These are phyloP conservation scores for Musa acuminata DNA, from an alignment of 176 grass and related monocot species.

Conservation along the genomic window DNA sequence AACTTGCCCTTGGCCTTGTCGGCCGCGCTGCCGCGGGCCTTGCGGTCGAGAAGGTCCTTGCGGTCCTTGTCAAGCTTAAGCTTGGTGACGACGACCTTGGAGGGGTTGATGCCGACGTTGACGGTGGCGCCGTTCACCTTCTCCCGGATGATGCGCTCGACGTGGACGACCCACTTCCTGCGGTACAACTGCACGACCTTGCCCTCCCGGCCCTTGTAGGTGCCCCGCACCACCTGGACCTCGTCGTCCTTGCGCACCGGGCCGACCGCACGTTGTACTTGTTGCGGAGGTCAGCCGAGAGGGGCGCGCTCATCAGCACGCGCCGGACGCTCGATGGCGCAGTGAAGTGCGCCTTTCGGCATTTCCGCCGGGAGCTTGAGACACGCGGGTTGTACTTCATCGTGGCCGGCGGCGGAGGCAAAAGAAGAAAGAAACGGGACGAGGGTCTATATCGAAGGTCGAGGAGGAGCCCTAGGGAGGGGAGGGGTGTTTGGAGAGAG, in stretches of 20 bases:
- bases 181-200: too few relatives aligned
- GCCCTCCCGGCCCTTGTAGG: too few relatives aligned
- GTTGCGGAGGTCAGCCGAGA: slow-evolving; percentile 66
- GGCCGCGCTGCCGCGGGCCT: slow-evolving; percentile 32
- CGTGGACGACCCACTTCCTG: too few relatives aligned
- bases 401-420: slow-evolving; percentile 5
- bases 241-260: slow-evolving; percentile 88
- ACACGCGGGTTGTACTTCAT: slow-evolving; percentile 82
- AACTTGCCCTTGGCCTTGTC: slow-evolving; percentile 86
- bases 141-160: too few relatives aligned
- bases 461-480: too few relatives aligned
- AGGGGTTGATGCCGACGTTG: too few relatives aligned
- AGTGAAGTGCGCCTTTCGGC: slow-evolving; percentile 91
- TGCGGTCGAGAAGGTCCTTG: slow-evolving; percentile 34
- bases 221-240: slow-evolving; percentile 67
- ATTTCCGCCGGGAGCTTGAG: slow-evolving; percentile 70
- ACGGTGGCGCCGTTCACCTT: too few relatives aligned
- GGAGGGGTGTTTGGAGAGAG: too few relatives aligned
- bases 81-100: slow-evolving; percentile 47
- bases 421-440: not conserved
- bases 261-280: slow-evolving; percentile 72
- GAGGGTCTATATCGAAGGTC: too few relatives aligned
- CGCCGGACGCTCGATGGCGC: slow-evolving; percentile 75
- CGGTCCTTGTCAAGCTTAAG: slow-evolving; percentile 96
- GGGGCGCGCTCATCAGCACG: slow-evolving; percentile 67